Evolutionary conservation across 2,329 filamentous ascomycete species (phyloP).

Genomic region (Dendrostoma leiphaemia): DNA sequence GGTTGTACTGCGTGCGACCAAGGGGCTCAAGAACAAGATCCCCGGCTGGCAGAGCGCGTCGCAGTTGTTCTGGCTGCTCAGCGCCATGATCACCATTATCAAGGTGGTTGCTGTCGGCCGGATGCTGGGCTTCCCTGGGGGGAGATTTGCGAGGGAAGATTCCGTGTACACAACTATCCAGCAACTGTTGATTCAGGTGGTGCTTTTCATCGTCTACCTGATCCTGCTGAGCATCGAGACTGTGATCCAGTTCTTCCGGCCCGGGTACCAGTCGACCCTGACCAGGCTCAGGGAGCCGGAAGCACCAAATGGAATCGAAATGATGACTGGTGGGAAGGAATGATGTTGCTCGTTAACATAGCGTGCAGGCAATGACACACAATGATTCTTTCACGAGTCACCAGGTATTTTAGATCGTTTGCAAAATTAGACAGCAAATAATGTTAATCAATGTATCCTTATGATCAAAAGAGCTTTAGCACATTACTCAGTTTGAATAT

Average conservation of each 20-base stretch:
- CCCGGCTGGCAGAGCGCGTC: constrained; percentile 22
- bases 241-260: not conserved
- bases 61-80: constrained; percentile 23
- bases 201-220: not conserved
- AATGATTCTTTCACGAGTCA: no score
- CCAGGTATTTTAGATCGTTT: no score
- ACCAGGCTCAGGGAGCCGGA: not conserved
- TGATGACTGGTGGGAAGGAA: not conserved
- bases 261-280: not conserved
- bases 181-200: not conserved
- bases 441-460: no score
- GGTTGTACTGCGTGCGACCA: constrained; percentile 20
- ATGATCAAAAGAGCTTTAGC: no score
- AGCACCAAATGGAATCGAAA: not conserved
- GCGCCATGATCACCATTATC: constrained; percentile 22
- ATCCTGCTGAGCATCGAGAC: not conserved
- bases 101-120: constrained; percentile 19
- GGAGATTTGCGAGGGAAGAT: not conserved
- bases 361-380: no score
- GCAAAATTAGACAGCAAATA: no score
- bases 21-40: constrained; percentile 18
- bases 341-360: no score
- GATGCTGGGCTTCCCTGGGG: not conserved
- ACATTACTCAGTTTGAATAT: no score
- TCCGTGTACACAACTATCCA: not conserved